Evolutionary conservation across 2,329 filamentous ascomycete genomes (phyloP).

Genomic region (Tolypocladium cylindrosporum): DNA sequence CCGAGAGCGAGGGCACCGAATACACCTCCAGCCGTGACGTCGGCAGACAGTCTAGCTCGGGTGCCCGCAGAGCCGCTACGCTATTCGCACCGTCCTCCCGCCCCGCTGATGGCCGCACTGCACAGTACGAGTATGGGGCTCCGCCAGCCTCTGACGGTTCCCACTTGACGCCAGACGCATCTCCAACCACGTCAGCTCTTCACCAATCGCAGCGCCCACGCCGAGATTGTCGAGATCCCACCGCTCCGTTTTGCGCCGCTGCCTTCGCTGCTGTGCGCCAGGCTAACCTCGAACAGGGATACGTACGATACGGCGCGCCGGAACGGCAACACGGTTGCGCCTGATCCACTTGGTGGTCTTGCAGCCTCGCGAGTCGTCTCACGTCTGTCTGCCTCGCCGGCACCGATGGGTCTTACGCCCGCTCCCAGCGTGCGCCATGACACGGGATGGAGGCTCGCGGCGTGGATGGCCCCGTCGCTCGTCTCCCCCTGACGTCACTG

Average conservation of each 20-base stretch:
- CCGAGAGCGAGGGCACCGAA: background rate
- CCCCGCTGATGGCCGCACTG: slow-evolving; percentile 2
- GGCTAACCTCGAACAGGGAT: background rate
- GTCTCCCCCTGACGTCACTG: background rate
- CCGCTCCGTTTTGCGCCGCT: background rate
- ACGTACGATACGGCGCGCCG: background rate
- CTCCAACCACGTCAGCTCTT: background rate
- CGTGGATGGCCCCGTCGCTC: background rate
- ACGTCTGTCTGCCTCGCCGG: background rate
- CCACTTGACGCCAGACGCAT: background rate
- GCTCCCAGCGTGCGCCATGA: background rate
- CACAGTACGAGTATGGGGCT: slow-evolving; percentile 3
- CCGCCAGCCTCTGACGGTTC: background rate
- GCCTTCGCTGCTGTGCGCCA: too few relatives aligned
- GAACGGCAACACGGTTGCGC: background rate
- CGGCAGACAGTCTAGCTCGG: background rate
- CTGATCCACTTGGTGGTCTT: background rate
- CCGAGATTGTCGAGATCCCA: background rate
- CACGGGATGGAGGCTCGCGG: background rate
- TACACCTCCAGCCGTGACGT: slow-evolving; percentile 2
- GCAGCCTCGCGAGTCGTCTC: background rate
- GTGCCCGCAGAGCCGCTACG: background rate
- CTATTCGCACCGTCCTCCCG: background rate
- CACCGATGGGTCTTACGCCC: background rate
- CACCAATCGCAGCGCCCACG: background rate